Percentiles rank a stretch among this genome's conserved stretches.
Evolutionary conservation across 208 protist genomes (phyloP).

Genomic region (Lotmaria passim): DNA sequence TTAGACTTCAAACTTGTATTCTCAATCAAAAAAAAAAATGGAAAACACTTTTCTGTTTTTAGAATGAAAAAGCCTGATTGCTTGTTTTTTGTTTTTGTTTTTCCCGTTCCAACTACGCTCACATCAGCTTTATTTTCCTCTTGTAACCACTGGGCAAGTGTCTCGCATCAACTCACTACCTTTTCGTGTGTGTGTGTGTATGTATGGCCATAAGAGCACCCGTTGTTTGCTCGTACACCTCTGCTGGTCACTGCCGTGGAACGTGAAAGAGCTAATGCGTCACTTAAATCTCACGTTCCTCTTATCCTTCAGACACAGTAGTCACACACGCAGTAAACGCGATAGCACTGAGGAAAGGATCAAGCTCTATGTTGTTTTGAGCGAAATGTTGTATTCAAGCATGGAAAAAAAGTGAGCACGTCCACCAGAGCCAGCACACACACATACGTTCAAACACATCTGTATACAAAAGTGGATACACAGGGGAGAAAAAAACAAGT

Average conservation of each 20-base stretch:
- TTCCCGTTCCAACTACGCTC: constrained; percentile 4
- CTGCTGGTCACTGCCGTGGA: too few species aligned
- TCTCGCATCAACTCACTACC: not conserved
- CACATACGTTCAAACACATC: constrained; percentile 7
- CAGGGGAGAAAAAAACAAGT: constrained; percentile 1
- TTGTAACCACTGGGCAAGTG: not conserved
- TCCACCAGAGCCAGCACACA: constrained; percentile 8
- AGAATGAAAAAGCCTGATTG: constrained; percentile 11
- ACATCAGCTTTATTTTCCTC: not conserved
- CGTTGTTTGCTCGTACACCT: too few species aligned
- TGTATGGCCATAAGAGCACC: too few species aligned
- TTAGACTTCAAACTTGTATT: not conserved
- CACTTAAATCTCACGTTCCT: too few species aligned
- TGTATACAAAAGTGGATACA: constrained; percentile 9
- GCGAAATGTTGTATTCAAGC: too few species aligned
- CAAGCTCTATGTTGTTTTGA: too few species aligned
- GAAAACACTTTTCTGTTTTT: not conserved
- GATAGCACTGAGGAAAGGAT: too few species aligned
- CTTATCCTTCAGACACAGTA: too few species aligned
- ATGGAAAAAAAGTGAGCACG: not conserved
- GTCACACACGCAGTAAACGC: too few species aligned
- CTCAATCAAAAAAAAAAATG: constrained; percentile 8
- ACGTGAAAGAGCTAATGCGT: too few species aligned
- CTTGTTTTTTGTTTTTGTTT: not conserved
- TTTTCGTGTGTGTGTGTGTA: too few species aligned